A percentile compares a stretch with the other conserved stretches of the same genome.
Evolutionary conservation across 1,284 basidiomycete species (phyloP).

Genomic region (Irpex sp.): DNA sequence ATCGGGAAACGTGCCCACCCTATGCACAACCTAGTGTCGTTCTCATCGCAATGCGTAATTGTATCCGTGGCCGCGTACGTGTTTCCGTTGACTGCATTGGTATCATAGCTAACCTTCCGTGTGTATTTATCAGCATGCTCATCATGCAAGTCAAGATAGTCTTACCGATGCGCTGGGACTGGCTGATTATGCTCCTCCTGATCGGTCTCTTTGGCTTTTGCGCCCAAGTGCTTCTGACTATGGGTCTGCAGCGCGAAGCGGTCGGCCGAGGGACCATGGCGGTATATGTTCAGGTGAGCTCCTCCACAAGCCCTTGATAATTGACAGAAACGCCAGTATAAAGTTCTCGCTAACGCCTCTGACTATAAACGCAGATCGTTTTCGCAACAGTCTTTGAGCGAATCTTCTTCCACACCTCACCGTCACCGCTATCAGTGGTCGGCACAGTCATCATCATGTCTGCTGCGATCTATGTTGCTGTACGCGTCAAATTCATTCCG

Average conservation of each 20-base stretch:
- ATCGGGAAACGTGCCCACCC: constrained; percentile 73
- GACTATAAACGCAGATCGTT: constrained; percentile 38
- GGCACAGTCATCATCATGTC: constrained; percentile 54
- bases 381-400: constrained; percentile 56
- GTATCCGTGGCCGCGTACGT: constrained; percentile 46
- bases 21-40: constrained; percentile 67
- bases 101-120: neutral
- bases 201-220: constrained; percentile 56
- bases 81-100: neutral
- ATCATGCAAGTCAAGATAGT: constrained; percentile 35
- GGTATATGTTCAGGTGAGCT: constrained; percentile 50
- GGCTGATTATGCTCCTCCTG: constrained; percentile 38
- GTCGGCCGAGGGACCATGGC: constrained; percentile 58
- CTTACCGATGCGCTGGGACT: constrained; percentile 42
- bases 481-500: constrained; percentile 25
- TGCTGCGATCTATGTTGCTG: constrained; percentile 57
- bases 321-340: neutral
- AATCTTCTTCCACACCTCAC: constrained; percentile 52
- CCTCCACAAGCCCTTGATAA: no score
- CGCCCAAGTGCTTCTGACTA: constrained; percentile 55
- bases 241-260: constrained; percentile 62
- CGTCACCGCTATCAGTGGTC: constrained; percentile 46
- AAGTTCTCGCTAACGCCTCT: no score
- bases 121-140: constrained; percentile 35
- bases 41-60: constrained; percentile 58